These are phyloP conservation scores for Laguncularia racemosa DNA, from an alignment of 345 rosid species.

Conservation along the genomic window DNA sequence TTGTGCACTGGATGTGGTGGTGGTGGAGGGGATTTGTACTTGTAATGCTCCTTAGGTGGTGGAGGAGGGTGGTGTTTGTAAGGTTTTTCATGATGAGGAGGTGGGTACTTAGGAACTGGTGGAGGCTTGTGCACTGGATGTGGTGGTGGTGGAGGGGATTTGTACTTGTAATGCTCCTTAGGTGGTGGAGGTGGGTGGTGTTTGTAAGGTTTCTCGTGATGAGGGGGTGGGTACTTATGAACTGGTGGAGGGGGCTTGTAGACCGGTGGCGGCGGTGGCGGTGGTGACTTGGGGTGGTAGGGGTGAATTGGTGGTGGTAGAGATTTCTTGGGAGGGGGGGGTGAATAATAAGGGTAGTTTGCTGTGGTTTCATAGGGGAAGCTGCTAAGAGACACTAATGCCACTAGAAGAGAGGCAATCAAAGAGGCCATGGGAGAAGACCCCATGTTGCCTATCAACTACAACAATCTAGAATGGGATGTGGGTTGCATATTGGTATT, in stretches of 20 bases:
- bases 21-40: conserved; percentile 9
- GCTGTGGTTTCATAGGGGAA: conserved; percentile 37
- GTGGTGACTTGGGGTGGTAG: conserved; percentile 16
- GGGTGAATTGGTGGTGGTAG: conserved; percentile 23
- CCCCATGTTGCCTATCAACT: conserved; percentile 26
- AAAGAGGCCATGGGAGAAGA: conserved; percentile 39
- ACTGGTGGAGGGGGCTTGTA: conserved; percentile 12
- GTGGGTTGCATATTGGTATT: conserved; percentile 19
- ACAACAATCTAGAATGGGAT: conserved; percentile 8
- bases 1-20: no score
- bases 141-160: not conserved
- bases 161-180: not conserved
- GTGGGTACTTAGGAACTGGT: no score
- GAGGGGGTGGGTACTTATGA: conserved; percentile 1
- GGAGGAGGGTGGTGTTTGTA: conserved; percentile 19
- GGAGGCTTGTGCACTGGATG: no score
- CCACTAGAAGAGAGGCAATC: conserved; percentile 35
- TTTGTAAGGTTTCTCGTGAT: not conserved
- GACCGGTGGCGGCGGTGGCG: conserved; percentile 17
- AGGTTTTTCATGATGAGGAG: no score
- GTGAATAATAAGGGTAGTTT: conserved; percentile 27
- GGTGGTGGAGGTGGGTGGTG: conserved; percentile 19
- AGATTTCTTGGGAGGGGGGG: conserved; percentile 21
- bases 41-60: not conserved
- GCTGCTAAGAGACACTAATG: conserved; percentile 30